phyloP scores from a whole-genome alignment of 192 early-diverging fungal species.

The Coemansia pectinata region DNA sequence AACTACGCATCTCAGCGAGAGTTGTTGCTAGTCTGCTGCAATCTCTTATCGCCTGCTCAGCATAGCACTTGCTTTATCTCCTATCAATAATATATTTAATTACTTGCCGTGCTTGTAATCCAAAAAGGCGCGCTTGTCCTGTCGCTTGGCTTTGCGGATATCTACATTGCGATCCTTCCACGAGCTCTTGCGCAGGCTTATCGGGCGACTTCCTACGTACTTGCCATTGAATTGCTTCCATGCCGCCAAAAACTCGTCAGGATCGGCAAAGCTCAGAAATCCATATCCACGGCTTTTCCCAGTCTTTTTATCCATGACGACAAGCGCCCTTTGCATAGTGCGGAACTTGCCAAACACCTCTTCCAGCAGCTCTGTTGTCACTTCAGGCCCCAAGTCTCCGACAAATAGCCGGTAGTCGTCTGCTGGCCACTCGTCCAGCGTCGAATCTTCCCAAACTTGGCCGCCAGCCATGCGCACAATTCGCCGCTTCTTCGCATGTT shows the following conservation, averaged over 20 bases:
- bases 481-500: constrained; percentile 61
- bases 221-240: constrained; percentile 98
- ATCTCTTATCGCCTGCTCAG: neutral
- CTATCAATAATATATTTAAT: neutral
- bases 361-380: constrained; percentile 77
- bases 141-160: constrained; percentile 55
- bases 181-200: constrained; percentile 89
- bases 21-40: constrained; percentile 35
- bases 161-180: constrained; percentile 91
- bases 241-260: constrained; percentile 89
- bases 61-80: neutral
- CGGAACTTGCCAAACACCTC: constrained; percentile 86
- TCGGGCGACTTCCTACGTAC: constrained; percentile 93
- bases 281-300: constrained; percentile 91
- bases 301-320: constrained; percentile 83
- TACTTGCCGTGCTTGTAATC: constrained; percentile 33
- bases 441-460: constrained; percentile 89
- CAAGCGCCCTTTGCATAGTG: constrained; percentile 75
- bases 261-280: constrained; percentile 89
- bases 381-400: constrained; percentile 93
- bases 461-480: constrained; percentile 85
- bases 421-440: constrained; percentile 82
- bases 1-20: constrained; percentile 36
- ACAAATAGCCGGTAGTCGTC: constrained; percentile 94
- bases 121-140: constrained; percentile 41